phyloP scores from a whole-genome alignment of 345 rosid species.

The Noccaea bulbosa region DNA sequence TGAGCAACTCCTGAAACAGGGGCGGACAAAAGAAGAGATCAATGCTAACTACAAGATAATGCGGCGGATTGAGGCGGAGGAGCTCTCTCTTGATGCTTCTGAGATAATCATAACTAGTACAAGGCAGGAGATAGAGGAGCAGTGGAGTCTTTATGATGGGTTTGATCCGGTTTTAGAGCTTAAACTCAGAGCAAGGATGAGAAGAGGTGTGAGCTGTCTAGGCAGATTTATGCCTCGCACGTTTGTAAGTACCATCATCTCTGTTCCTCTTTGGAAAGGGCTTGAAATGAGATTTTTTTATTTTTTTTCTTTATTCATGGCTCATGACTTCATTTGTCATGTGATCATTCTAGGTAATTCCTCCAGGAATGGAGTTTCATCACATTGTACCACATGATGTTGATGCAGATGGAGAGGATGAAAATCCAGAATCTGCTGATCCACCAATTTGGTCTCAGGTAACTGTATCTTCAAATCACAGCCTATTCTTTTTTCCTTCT shows the following conservation, averaged over 20 bases:
- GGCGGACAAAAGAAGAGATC: slow-evolving; percentile 72
- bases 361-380: slow-evolving; percentile 97
- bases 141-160: slow-evolving; percentile 85
- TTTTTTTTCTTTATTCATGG: background rate
- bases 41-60: slow-evolving; percentile 65
- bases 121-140: slow-evolving; percentile 74
- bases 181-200: slow-evolving; percentile 80
- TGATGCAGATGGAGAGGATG: slow-evolving; percentile 69
- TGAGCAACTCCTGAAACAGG: slow-evolving; percentile 76
- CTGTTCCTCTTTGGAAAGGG: slow-evolving; percentile 1
- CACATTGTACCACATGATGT: slow-evolving; percentile 77
- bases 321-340: slow-evolving; percentile 13
- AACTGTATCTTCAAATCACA: slow-evolving; percentile 25
- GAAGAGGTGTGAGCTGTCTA: slow-evolving; percentile 65
- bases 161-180: slow-evolving; percentile 70
- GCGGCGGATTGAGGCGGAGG: slow-evolving; percentile 84
- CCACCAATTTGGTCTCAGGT: slow-evolving; percentile 94
- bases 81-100: slow-evolving; percentile 68
- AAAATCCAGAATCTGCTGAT: slow-evolving; percentile 61
- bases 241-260: slow-evolving; percentile 59
- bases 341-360: slow-evolving; percentile 63
- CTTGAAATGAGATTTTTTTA: slow-evolving; percentile 6
- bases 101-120: slow-evolving; percentile 80
- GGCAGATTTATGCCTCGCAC: slow-evolving; percentile 82
- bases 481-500: background rate